Evolutionary conservation across 352 stramenopile genomes (phyloP).

Genomic region (Phytophthora tentaculata): DNA sequence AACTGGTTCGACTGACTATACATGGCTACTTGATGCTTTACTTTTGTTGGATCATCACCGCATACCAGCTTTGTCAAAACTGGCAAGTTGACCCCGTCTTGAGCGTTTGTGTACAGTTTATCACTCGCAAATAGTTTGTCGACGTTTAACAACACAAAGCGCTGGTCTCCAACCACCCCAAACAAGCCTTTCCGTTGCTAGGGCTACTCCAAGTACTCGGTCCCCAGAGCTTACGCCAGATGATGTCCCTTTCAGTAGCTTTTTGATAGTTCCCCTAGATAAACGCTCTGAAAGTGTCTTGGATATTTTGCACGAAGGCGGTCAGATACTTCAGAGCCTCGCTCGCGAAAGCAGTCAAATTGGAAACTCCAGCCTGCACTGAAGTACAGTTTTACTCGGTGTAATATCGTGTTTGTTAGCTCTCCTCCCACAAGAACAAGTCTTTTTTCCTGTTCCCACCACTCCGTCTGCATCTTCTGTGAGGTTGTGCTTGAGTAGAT

Average conservation of each 20-base stretch:
- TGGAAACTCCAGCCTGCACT: neutral
- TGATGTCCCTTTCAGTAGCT: neutral
- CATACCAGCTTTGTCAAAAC: constrained; percentile 1
- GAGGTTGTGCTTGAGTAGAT: constrained; percentile 8
- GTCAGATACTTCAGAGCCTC: constrained; percentile 1
- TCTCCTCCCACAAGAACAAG: constrained; percentile 6
- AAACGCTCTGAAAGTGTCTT: constrained; percentile 3
- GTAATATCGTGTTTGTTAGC: neutral
- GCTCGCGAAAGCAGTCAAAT: constrained; percentile 2
- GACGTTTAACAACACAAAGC: constrained; percentile 1
- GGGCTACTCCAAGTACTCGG: neutral
- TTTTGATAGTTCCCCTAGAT: constrained; percentile 6
- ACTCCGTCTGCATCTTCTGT: neutral
- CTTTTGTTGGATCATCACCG: neutral
- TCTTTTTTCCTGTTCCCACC: neutral
- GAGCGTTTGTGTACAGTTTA: neutral
- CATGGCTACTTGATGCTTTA: constrained; percentile 4
- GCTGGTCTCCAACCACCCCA: neutral
- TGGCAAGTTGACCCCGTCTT: neutral
- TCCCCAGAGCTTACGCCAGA: neutral
- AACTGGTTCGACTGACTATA: neutral
- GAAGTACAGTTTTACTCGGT: constrained; percentile 3
- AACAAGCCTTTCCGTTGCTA: neutral
- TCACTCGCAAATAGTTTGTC: neutral
- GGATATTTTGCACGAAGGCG: constrained; percentile 7